A percentile compares a stretch with the other conserved stretches of the same genome.
These are phyloP conservation scores for Penicillium sp. DNA, from an alignment of 2,329 filamentous ascomycete genomes.

Conservation along the genomic window DNA sequence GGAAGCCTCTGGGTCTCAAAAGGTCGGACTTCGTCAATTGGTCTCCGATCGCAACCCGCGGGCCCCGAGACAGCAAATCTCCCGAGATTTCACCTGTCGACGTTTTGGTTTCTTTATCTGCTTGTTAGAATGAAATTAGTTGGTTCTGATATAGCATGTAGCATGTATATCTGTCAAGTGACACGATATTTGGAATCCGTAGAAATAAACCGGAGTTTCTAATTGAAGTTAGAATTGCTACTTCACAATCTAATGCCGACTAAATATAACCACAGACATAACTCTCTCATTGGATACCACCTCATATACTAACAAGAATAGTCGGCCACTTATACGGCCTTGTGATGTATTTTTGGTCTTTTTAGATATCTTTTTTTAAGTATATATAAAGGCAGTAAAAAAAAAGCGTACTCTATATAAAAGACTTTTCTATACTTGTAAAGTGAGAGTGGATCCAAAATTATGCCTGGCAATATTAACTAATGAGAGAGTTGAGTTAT, in stretches of 20 bases:
- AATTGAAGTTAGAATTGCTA: slow-evolving; percentile 1
- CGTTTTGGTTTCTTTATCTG: neutral
- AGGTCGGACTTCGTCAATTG: neutral
- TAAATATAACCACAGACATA: too few species aligned
- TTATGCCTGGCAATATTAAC: too few species aligned
- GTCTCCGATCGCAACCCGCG: slow-evolving; percentile 11
- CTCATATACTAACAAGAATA: too few species aligned
- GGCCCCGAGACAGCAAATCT: slow-evolving; percentile 6
- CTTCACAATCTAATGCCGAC: neutral
- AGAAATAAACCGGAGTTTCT: neutral
- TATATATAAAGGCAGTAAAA: too few species aligned
- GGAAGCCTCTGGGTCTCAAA: neutral
- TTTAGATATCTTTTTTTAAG: too few species aligned
- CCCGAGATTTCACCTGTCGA: neutral
- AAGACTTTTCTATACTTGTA: too few species aligned
- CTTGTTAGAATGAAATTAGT: neutral
- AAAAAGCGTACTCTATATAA: too few species aligned
- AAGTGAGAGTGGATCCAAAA: too few species aligned
- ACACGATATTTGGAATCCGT: neutral
- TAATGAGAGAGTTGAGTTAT: too few species aligned
- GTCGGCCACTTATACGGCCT: too few species aligned
- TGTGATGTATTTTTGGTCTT: too few species aligned
- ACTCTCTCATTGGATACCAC: too few species aligned
- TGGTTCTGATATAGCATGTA: neutral
- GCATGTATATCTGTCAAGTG: neutral